A percentile compares a stretch with the other conserved stretches of the same genome.
phyloP scores from a whole-genome alignment of 148 eudicot species.

The Beta vulgaris region DNA sequence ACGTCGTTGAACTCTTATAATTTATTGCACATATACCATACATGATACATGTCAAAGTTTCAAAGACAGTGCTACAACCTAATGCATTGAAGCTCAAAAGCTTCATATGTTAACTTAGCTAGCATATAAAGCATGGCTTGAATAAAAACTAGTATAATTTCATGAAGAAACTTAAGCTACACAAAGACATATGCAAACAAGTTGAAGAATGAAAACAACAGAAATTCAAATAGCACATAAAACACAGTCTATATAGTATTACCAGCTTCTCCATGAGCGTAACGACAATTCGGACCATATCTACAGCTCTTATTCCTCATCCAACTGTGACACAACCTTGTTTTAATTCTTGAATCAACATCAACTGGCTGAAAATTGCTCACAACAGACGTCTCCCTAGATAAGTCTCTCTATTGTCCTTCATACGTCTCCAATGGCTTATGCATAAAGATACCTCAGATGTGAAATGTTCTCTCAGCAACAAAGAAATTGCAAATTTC shows the following conservation, averaged over 20 bases:
- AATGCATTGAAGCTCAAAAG: background rate
- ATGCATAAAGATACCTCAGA: slow-evolving; percentile 19
- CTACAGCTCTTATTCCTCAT: slow-evolving; percentile 18
- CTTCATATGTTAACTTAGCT: background rate
- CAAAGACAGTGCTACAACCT: background rate
- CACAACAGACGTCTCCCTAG: background rate
- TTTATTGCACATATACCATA: too few species aligned
- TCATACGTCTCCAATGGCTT: background rate
- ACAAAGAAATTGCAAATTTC: too few species aligned
- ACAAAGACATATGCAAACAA: background rate
- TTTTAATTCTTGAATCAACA: background rate
- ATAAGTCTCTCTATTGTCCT: background rate
- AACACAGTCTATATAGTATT: background rate
- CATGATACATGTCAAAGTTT: too few species aligned
- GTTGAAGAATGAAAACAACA: background rate
- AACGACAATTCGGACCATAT: slow-evolving; percentile 33
- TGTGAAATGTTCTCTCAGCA: too few species aligned
- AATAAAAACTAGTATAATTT: background rate
- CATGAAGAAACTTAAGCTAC: background rate
- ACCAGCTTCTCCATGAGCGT: slow-evolving; percentile 63
- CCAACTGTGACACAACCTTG: slow-evolving; percentile 14
- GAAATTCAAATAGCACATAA: background rate
- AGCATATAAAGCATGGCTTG: background rate
- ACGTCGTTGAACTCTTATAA: too few species aligned
- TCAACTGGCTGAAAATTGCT: slow-evolving; percentile 3